Base-by-base conservation (phyloP, 2,329 filamentous ascomycete species). In the Claviceps pusilla region DNA sequence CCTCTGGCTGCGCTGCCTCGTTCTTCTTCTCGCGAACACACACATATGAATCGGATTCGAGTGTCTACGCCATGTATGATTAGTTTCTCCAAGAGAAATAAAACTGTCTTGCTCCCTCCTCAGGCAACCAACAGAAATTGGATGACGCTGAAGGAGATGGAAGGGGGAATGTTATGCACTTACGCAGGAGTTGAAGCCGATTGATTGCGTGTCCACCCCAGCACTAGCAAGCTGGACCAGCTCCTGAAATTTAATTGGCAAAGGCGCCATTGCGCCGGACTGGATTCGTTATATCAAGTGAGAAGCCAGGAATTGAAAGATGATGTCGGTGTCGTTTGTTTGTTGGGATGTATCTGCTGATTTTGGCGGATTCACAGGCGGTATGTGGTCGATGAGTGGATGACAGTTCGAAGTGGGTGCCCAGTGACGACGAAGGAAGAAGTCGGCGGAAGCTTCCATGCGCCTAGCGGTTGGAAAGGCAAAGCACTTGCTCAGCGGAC, bases 1-100 rank as follows among this genome's bases (percentile, higher is more conserved):
- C 91, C 73, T 96, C 90, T 60, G 90, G 87, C 64, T 87, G 85
- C 60, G 89, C 80, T 60, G 84, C 81, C 64, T 89, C 87, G 69
- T 80, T 84, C 71, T 90, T 86, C 76, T 95, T 91, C 74, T 97
- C 91, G 71, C 93, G 87, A 67, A 98, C 86, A 72, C 93, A 98
- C 65, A 98, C 87, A 73, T 85, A 98, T 68, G 86, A 81, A 73
- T 98, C 93, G 68, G 93, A 98, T 79, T 98, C 93, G 75, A 98
- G 81, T 71, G 93, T 98, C 90, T 96, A 62, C 33, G 45, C 45
- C 31, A 31, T 39, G 53, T 33, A 12, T 24, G 10, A 14, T 54
- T 28, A 50, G 10, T 35, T 61, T 3, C 47, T 28, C 2, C 16
- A 49, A 33, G 10, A 19, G 11, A 53, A 42, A 9, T 10, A 35